Evolutionary conservation across 768 basidiomycete species (phyloP), one percentile per base, ranked within the genome.

Genomic region (Astraeus odoratus): DNA sequence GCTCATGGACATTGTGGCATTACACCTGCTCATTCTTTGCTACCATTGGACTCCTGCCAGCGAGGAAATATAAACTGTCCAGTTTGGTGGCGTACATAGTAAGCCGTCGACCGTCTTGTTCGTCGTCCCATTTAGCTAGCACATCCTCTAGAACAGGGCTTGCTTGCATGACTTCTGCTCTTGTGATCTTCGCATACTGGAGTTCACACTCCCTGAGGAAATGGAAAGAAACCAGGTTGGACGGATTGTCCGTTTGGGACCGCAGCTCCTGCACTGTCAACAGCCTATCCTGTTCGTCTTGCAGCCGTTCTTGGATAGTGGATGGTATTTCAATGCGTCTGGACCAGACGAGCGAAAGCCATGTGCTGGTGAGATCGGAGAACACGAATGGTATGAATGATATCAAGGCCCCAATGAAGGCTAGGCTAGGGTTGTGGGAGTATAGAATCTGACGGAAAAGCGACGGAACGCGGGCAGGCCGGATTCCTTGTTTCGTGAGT

Each of bases 351-450:
- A 73, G 57, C 1, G 73, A 54, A 31, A 78, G 64, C 71, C 71
- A 76, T 3, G 70, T 73, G 55, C 71, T 73, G n/a, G 62, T 63
- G 37, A 78, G 59, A 46, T 77, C 75, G 1, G 71, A 69, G 48
- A 76, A 60, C 4, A 63, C 63, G 53, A 77, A 77, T 3, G 76
- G 76, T 8, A 69, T 75, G 50, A 68, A 71, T 13, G 67, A 65
- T 42, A 73, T 57, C 8, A 67, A 48, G 1, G 69, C 60, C 30
- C 71, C 73, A 27, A 72, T 60, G 57, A 77, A 76, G 8, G 71
- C 74, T 3, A 78, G 59, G 0, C 69, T 59, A 1, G 75, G 67
- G 43, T 72, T 76, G 42, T 59, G 54, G 1, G 73, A 71, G 46
- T 78, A 75, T 8, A 77, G 46, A 15, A 72, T 66, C 40, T 74